Evolutionary conservation across 1,139 yeast genomes (phyloP).

Genomic region (Saccharomyces hybrid): DNA sequence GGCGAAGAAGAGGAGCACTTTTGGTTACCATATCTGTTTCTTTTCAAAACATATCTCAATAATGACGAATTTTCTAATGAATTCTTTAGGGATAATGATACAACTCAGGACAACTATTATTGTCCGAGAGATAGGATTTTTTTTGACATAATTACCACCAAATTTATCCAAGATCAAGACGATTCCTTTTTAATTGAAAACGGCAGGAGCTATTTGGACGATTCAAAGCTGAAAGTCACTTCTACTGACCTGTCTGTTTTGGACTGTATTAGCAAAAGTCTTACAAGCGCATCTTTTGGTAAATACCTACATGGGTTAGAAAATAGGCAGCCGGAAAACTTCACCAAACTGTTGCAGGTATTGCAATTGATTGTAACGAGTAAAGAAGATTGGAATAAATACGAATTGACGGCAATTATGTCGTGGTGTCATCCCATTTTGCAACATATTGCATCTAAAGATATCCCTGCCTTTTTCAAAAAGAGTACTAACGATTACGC

Average conservation of each 20-base stretch:
- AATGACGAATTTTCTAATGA: slow-evolving; percentile 27
- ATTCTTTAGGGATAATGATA: slow-evolving; percentile 19
- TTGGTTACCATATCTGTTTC: slow-evolving; percentile 17
- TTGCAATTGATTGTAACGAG: slow-evolving; percentile 43
- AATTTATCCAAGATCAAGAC: slow-evolving; percentile 8
- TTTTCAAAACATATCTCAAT: slow-evolving; percentile 18
- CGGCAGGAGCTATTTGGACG: slow-evolving; percentile 5
- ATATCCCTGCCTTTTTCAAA: slow-evolving; percentile 22
- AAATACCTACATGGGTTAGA: slow-evolving; percentile 28
- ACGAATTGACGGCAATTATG: slow-evolving; percentile 44
- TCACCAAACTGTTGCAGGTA: slow-evolving; percentile 29
- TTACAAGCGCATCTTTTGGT: slow-evolving; percentile 36
- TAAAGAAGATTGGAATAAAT: slow-evolving; percentile 47
- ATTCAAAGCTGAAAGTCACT: background rate
- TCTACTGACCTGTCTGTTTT: slow-evolving; percentile 19
- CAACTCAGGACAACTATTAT: slow-evolving; percentile 14
- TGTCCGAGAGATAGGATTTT: slow-evolving; percentile 2
- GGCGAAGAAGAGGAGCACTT: slow-evolving; percentile 9
- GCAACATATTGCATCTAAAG: slow-evolving; percentile 18
- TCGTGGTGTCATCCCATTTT: slow-evolving; percentile 48
- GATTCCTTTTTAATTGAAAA: background rate
- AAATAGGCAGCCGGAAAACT: slow-evolving; percentile 12
- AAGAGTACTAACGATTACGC: slow-evolving; percentile 12
- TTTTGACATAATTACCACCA: slow-evolving; percentile 12
- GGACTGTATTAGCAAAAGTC: slow-evolving; percentile 17